Conservation (phyloP, 176 grass and related monocot species). For the Panicum miliaceum region DNA sequence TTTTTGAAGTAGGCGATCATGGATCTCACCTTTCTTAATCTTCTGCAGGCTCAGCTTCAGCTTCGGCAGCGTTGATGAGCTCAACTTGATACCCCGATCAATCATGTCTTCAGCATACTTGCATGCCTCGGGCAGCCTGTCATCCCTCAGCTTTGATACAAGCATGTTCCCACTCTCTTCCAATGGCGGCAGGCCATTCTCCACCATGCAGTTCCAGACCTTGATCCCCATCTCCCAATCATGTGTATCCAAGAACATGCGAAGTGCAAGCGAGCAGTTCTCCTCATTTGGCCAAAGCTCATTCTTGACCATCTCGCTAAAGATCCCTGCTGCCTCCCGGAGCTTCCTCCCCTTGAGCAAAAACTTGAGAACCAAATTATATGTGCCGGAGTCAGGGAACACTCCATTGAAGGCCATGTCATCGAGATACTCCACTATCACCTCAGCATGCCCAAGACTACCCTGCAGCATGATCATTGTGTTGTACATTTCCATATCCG, state of each 20-base stretch:
- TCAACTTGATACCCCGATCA: conserved; percentile 78
- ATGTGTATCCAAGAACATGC: conserved; percentile 57
- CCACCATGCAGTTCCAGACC: conserved; percentile 78
- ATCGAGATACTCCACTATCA: conserved; percentile 54
- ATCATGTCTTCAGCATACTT: conserved; percentile 91
- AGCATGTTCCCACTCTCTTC: conserved; percentile 81
- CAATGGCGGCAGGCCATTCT: conserved; percentile 57
- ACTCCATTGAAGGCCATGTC: conserved; percentile 73
- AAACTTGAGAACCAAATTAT: conserved; percentile 61
- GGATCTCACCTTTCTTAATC: conserved; percentile 64
- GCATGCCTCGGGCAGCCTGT: conserved; percentile 86
- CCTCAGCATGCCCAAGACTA: conserved; percentile 43
- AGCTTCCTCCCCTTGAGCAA: conserved; percentile 62
- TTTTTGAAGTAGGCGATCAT: conserved; percentile 69
- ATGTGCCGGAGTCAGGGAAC: conserved; percentile 63
- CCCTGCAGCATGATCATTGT: conserved; percentile 67
- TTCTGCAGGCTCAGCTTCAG: conserved; percentile 68
- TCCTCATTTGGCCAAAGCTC: conserved; percentile 57
- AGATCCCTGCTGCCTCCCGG: conserved; percentile 59
- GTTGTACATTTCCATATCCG: conserved; percentile 71
- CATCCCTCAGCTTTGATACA: conserved; percentile 58
- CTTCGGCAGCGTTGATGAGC: conserved; percentile 64
- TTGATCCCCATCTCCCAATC: conserved; percentile 66
- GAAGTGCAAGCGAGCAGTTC: conserved; percentile 57
- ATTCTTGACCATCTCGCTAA: conserved; percentile 91